These are phyloP conservation scores for Geotrichum macrosporum DNA, from an alignment of 1,139 yeast species.

Conservation along the genomic window DNA sequence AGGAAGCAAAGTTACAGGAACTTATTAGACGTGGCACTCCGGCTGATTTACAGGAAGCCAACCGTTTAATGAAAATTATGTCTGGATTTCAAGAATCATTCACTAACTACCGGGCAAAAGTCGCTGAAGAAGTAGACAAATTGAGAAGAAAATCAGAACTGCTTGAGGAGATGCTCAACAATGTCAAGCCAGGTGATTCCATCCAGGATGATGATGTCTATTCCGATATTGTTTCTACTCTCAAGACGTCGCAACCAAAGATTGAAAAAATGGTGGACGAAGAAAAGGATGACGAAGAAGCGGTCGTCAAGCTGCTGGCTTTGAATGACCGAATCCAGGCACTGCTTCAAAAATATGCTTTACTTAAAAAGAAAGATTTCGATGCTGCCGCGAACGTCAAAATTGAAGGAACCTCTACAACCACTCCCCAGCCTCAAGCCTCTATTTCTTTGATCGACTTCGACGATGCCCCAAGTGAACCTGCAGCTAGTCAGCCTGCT, in stretches of 20 bases:
- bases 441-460: slow-evolving; percentile 69
- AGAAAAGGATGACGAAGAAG: slow-evolving; percentile 55
- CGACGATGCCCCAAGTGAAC: slow-evolving; percentile 46
- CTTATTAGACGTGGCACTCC: slow-evolving; percentile 94
- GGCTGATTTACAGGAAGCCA: slow-evolving; percentile 91
- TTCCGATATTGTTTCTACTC: slow-evolving; percentile 68
- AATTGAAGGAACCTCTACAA: slow-evolving; percentile 38
- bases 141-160: slow-evolving; percentile 85
- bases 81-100: slow-evolving; percentile 75
- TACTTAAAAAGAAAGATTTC: slow-evolving; percentile 61
- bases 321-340: slow-evolving; percentile 76
- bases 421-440: slow-evolving; percentile 32
- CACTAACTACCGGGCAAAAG: slow-evolving; percentile 79
- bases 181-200: slow-evolving; percentile 52
- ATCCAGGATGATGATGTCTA: slow-evolving; percentile 51
- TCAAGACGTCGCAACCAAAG: slow-evolving; percentile 84
- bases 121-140: slow-evolving; percentile 79
- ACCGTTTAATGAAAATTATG: slow-evolving; percentile 94
- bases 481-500: slow-evolving; percentile 12
- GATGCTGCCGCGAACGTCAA: slow-evolving; percentile 58
- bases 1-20: slow-evolving; percentile 92
- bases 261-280: slow-evolving; percentile 78
- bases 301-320: slow-evolving; percentile 60
- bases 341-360: slow-evolving; percentile 61
- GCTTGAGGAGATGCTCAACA: slow-evolving; percentile 78